Percentiles rank a stretch among this genome's conserved stretches.
Evolutionary conservation across 768 basidiomycete genomes (phyloP).

Genomic region (Pleurotus tuoliensis): DNA sequence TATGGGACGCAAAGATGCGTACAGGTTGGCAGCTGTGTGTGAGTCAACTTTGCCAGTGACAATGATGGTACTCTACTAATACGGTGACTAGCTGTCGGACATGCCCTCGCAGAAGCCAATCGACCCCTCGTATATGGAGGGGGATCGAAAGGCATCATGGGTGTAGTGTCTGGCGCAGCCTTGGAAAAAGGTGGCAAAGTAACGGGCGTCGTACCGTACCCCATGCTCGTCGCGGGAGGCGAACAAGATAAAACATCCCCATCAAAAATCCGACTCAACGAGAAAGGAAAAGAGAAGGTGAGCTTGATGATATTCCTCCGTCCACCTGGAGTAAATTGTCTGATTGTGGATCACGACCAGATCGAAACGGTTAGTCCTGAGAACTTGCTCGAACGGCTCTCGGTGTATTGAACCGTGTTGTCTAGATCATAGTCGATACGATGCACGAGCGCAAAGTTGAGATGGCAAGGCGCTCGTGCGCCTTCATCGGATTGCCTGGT

Average conservation of each 20-base stretch:
- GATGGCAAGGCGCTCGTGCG: constrained; percentile 80
- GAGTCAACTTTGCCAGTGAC: constrained; percentile 23
- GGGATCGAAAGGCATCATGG: constrained; percentile 83
- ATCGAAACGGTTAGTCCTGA: constrained; percentile 26
- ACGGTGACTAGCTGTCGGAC: constrained; percentile 58
- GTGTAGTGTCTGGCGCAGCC: constrained; percentile 64
- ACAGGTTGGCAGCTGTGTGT: constrained; percentile 68
- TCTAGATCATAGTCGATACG: constrained; percentile 65
- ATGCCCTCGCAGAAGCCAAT: constrained; percentile 57
- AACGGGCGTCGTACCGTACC: constrained; percentile 74
- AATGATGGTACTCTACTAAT: not conserved
- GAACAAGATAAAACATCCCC: constrained; percentile 45
- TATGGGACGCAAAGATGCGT: constrained; percentile 57
- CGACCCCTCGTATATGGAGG: constrained; percentile 85
- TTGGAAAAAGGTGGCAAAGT: constrained; percentile 67
- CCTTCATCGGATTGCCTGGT: constrained; percentile 88
- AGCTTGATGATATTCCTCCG: not conserved
- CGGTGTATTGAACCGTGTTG: too few species aligned
- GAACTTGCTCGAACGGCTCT: too few species aligned
- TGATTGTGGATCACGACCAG: constrained; percentile 10
- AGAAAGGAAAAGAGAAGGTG: constrained; percentile 20
- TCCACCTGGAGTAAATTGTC: not conserved
- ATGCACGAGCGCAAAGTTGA: constrained; percentile 90
- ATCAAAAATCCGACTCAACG: constrained; percentile 16
- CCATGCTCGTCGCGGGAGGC: constrained; percentile 66